These are phyloP conservation scores for Fusarium sulawesiense DNA, from an alignment of 2,329 filamentous ascomycete genomes.

Conservation along the genomic window DNA sequence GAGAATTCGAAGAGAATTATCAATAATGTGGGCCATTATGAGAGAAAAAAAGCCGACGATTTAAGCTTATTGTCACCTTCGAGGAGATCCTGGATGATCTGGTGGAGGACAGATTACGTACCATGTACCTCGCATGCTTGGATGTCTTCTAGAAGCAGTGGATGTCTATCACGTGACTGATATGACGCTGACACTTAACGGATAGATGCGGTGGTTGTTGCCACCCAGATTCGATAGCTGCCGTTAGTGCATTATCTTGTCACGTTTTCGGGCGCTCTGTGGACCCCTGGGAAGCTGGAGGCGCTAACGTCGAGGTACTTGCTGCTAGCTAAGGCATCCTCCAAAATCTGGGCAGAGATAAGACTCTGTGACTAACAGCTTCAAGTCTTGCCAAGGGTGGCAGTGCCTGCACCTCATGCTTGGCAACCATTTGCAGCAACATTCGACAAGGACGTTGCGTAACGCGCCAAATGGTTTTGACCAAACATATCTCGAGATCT, in stretches of 20 bases:
- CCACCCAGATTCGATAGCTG: not conserved
- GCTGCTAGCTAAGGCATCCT: conserved; percentile 37
- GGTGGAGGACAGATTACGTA: conserved; percentile 41
- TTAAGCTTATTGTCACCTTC: conserved; percentile 46
- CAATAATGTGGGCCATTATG: conserved; percentile 26
- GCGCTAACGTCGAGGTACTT: conserved; percentile 36
- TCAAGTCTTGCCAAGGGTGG: conserved; percentile 35
- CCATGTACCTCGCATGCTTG: conserved; percentile 38
- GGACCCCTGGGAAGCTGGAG: no score
- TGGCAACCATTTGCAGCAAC: no score
- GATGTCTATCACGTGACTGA: conserved; percentile 20
- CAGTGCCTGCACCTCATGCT: conserved; percentile 44
- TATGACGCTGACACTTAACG: conserved; percentile 30
- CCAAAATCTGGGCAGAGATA: conserved; percentile 31
- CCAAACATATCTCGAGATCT: conserved; percentile 40
- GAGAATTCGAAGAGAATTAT: conserved; percentile 21
- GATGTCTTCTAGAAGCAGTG: conserved; percentile 41
- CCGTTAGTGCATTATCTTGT: conserved; percentile 32
- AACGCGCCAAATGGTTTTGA: conserved; percentile 14
- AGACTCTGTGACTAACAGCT: conserved; percentile 39
- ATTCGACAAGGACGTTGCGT: no score
- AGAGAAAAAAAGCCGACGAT: conserved; percentile 36
- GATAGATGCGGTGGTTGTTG: no score
- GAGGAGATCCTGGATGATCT: conserved; percentile 32
- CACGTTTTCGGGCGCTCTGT: not conserved